Evolutionary conservation across 1,284 basidiomycete genomes (phyloP), one percentile per base, ranked within the genome.

Genomic region (Irpex sp.): DNA sequence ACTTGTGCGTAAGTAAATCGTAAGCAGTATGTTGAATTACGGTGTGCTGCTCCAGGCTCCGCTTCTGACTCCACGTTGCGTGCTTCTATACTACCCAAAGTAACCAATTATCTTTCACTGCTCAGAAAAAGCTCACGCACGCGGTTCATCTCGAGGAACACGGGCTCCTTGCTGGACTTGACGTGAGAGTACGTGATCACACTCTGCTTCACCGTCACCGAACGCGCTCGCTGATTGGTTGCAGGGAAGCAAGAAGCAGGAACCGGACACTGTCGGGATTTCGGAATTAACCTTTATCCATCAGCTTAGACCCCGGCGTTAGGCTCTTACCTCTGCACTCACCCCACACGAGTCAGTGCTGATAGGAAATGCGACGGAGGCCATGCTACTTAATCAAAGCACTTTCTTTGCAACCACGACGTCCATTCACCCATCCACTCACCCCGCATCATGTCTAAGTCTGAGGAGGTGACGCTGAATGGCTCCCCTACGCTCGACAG

Each of bases 391-490:
- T 47, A 47, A 11, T 47, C n/a, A 52, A 26, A 56, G 26, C 9
- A 8, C 26, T 48, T 49, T 11, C 17, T 31, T 40, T 21, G 49
- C 17, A n/a, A 51, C 19, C 15, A 51, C 58, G 4, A n/a, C 21
- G 40, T 7, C 21, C 59, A 6, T 44, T n/a, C 37, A 19, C n/a
- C 40, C 49, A 7, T 38, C 17, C 37, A 26, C 26, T 26, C 26
- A 26, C 26, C 21, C 17, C 34, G n/a, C 44, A 40, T 31, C 55
- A 59, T 65, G 57, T 65, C 64, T 19, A 19, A 58, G 47, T 62
- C 59, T 7, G 64, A 62, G 51, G 64, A 65, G 26, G 58, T 11
- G 6, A 65, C 64, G 6, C 52, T 58, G 9, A 56, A 56, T 36
- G 54, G 19, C 21, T 13, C 17, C 13, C 19, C 19, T 6, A 11